phyloP scores from a whole-genome alignment of 2,329 filamentous ascomycete genomes.

The Alternaria incomplexa region DNA sequence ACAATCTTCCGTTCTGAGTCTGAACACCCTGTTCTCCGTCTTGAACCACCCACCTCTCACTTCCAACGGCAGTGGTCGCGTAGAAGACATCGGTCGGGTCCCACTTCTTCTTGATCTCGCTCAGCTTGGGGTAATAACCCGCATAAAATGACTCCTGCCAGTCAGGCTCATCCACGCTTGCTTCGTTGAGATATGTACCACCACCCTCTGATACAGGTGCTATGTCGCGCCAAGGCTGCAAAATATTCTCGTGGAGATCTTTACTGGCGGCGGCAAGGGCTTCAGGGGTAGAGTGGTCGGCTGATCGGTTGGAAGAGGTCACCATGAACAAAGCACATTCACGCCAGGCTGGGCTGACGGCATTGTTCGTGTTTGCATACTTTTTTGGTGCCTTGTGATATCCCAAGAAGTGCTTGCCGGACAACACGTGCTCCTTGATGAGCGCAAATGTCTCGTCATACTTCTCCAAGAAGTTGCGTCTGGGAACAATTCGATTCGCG shows the following conservation, averaged over 20 bases:
- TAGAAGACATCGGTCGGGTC: constrained; percentile 35
- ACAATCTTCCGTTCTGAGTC: constrained; percentile 27
- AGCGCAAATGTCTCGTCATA: constrained; percentile 42
- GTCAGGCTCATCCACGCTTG: constrained; percentile 39
- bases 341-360: constrained; percentile 26
- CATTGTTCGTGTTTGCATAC: constrained; percentile 25
- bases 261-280: constrained; percentile 12
- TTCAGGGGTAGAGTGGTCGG: constrained; percentile 14
- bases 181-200: constrained; percentile 43
- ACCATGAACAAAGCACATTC: constrained; percentile 21
- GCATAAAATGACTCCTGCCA: constrained; percentile 48
- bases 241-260: constrained; percentile 14
- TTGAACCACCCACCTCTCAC: constrained; percentile 25
- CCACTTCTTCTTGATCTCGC: constrained; percentile 27
- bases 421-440: constrained; percentile 43
- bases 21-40: constrained; percentile 25
- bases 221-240: constrained; percentile 21
- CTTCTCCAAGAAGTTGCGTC: constrained; percentile 31
- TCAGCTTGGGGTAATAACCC: constrained; percentile 18
- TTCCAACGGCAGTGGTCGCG: constrained; percentile 28
- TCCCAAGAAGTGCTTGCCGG: constrained; percentile 15
- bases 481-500: constrained; percentile 37
- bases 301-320: constrained; percentile 3
- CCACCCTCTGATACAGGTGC: constrained; percentile 18
- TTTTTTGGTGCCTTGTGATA: constrained; percentile 23